A percentile compares a stretch with the other conserved stretches of the same genome.
Evolutionary conservation across 768 basidiomycete species (phyloP).

Genomic region (Boletus rubropictus): DNA sequence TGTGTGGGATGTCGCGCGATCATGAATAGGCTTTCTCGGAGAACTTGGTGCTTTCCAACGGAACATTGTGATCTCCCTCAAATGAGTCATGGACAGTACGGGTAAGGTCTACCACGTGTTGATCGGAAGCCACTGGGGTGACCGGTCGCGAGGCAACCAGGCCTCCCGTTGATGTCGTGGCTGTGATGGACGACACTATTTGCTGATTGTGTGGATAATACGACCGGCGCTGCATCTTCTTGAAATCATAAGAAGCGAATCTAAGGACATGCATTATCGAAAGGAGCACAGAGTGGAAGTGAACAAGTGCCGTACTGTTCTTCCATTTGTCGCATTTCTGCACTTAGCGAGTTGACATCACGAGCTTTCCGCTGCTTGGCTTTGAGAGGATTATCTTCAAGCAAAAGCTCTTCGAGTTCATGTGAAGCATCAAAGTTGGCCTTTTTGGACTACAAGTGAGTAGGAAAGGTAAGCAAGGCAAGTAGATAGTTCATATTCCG

Average conservation of each 20-base stretch:
- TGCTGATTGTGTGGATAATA: conserved; percentile 85
- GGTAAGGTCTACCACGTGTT: conserved; percentile 40
- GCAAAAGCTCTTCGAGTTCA: conserved; percentile 89
- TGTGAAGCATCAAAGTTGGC: conserved; percentile 99
- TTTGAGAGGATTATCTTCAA: conserved; percentile 96
- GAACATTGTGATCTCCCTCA: conserved; percentile 34
- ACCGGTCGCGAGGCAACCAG: conserved; percentile 66
- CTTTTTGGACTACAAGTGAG: conserved; percentile 77
- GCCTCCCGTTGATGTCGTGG: conserved; percentile 69
- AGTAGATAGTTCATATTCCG: neutral
- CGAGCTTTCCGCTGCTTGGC: conserved; percentile 90
- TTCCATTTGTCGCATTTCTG: conserved; percentile 97
- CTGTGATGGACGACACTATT: conserved; percentile 55
- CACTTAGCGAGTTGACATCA: conserved; percentile 71
- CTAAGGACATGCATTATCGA: conserved; percentile 34
- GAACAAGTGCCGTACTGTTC: conserved; percentile 66
- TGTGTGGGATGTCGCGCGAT: conserved; percentile 5
- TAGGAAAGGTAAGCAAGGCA: conserved; percentile 1
- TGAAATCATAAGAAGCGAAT: conserved; percentile 89
- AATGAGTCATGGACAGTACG: conserved; percentile 41
- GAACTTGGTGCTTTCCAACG: conserved; percentile 36
- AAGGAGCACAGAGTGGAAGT: neutral
- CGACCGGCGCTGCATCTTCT: conserved; percentile 84
- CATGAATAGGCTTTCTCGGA: conserved; percentile 51
- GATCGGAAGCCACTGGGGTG: conserved; percentile 51